Evolutionary conservation across 1,284 basidiomycete genomes (phyloP), one percentile per base, ranked within the genome.

Genomic region (Rhodotorula mucilaginosa): DNA sequence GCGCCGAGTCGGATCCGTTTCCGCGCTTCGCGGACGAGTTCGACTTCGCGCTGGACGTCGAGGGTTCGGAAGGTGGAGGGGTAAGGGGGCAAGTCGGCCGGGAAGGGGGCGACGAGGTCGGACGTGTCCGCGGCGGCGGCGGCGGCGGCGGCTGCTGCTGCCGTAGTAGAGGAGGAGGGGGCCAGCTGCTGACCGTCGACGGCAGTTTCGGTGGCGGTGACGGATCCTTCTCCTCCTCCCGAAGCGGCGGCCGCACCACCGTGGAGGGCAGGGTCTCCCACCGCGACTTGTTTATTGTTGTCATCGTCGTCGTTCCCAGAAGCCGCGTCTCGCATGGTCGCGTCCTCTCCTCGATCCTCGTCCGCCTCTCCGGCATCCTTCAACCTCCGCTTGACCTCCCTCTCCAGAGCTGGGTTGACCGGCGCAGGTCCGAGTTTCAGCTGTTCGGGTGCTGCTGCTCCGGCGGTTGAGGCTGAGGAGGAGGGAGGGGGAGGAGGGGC

Each of bases 21-120:
- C 76, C 92, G 84, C 46, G 90, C 90, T 82, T 99, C 97, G 58
- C 92, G 87, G 29, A 99, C 88, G 69, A 87, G 88, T 79, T 91
- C 91, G 2, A 98, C 92, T 81, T 99, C 97, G 64, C 95, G 86
- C 80, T 91, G 90, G 34, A 99, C 87, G 80, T 99, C 97, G 3
- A 91, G 84, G 2, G 89, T 89, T 77, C 90, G 90, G 83, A 97
- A 97, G 2, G 87, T 85, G 1, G 88, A 85, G 0, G 93, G 91
- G 77, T 88, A 87, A 3, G 93, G 93, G 5, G 87, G 86, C 51
- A 95, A 83, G 70, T 97, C 93, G 29, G 86, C 80, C 66, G 88
- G 84, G n/a, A 87, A 83, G 0, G 93, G 91, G 15, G 87, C 60
- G 56, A 79, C 57, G 44, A 80, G 70, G 56, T 54, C 23, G 4